phyloP scores from a whole-genome alignment of 257 asterid genomes.

The Scutellaria barbata region DNA sequence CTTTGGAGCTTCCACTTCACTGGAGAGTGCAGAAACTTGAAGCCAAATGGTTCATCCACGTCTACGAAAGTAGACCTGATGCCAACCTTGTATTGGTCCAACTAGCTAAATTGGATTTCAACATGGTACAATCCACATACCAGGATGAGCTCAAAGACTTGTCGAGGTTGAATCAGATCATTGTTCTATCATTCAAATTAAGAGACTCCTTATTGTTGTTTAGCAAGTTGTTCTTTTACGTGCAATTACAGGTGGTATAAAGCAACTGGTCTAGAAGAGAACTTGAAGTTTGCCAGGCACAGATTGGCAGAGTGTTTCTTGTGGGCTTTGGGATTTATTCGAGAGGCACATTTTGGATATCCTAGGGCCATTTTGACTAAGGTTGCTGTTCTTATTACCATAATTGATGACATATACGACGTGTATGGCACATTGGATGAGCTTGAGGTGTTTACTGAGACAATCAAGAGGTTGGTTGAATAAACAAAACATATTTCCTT shows the following conservation, averaged over 20 bases:
- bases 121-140: slow-evolving; percentile 45
- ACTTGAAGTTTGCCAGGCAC: slow-evolving; percentile 52
- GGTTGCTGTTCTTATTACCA: slow-evolving; percentile 34
- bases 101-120: slow-evolving; percentile 45
- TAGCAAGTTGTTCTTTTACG: not conserved
- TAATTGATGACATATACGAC: slow-evolving; percentile 55
- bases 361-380: slow-evolving; percentile 44
- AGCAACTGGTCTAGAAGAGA: slow-evolving; percentile 39
- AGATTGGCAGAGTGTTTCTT: slow-evolving; percentile 50
- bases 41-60: slow-evolving; percentile 52
- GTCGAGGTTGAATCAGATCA: slow-evolving; percentile 41
- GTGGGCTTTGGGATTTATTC: slow-evolving; percentile 48
- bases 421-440: slow-evolving; percentile 58
- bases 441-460: slow-evolving; percentile 48
- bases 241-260: slow-evolving; percentile 47
- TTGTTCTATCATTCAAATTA: not conserved
- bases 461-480: slow-evolving; percentile 42
- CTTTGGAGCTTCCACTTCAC: slow-evolving; percentile 60
- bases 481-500: not conserved
- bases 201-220: not conserved
- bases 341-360: slow-evolving; percentile 40
- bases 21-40: slow-evolving; percentile 57
- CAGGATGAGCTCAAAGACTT: slow-evolving; percentile 47
- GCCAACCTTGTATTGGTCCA: slow-evolving; percentile 32
- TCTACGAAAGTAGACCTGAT: slow-evolving; percentile 29